Percentiles rank a stretch among this genome's conserved stretches.
Conservation (phyloP, 176 grass and related monocot genomes). For the Chloris gayana region DNA sequence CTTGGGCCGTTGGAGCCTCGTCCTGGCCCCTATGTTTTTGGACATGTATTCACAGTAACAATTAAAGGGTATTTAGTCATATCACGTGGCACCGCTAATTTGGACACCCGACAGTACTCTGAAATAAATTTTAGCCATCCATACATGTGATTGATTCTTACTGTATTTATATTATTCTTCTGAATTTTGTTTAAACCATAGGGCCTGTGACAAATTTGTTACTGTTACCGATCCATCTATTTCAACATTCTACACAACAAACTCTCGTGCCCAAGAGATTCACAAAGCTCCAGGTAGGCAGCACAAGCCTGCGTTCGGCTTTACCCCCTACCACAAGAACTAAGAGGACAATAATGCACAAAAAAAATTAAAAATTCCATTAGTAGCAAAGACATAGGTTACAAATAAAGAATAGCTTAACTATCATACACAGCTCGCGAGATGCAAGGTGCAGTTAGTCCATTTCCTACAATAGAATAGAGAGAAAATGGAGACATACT, state of each 20-base stretch:
- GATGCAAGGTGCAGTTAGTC: slow-evolving; percentile 32
- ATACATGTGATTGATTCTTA: not conserved
- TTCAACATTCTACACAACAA: not conserved
- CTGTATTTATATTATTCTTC: not conserved
- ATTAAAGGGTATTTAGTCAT: no score
- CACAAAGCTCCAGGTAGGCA: no score
- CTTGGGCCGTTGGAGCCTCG: no score
- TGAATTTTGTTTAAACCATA: not conserved
- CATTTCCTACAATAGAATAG: slow-evolving; percentile 22
- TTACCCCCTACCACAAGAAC: no score
- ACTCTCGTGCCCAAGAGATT: not conserved
- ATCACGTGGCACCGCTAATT: no score
- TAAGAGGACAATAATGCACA: not conserved
- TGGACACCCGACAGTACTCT: no score
- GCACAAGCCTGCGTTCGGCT: no score
- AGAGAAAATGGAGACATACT: slow-evolving; percentile 24
- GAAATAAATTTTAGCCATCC: not conserved
- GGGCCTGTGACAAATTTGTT: slow-evolving; percentile 40
- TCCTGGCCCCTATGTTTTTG: no score
- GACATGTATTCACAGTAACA: no score
- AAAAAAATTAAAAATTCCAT: slow-evolving; percentile 8
- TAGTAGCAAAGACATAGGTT: slow-evolving; percentile 32
- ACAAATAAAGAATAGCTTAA: slow-evolving; percentile 42
- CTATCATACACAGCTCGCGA: slow-evolving; percentile 37
- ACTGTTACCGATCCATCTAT: slow-evolving; percentile 6